Evolutionary conservation across 2,329 filamentous ascomycete genomes (phyloP), one percentile per base, ranked within the genome.

Genomic region (Apiospora rasikravindrae): DNA sequence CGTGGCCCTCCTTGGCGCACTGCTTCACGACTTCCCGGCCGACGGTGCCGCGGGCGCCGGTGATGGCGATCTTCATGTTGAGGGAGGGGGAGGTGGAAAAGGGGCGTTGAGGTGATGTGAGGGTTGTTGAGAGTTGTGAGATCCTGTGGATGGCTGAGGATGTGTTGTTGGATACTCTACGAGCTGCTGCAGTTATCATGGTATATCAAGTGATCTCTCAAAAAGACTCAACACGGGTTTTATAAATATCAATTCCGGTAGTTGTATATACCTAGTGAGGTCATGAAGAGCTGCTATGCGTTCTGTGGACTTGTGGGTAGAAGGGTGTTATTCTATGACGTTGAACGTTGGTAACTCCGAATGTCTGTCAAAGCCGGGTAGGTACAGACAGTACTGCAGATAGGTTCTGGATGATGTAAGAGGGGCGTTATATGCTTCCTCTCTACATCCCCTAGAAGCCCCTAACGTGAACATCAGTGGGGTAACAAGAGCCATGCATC

Each of bases 11-110:
- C 10, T 80, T 73, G 10, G 80, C 76, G 70, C 77, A 80, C 10
- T 78, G 71, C 73, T 80, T 78, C 66, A 82, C 80, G 26, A 78
- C 73, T 29, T 76, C 76, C 49, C 75, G 73, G 66, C 79, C 79
- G 69, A 81, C 79, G 33, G 75, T 79, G 76, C 81, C 78, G 78
- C 78, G 81, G 76, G 72, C 82, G 73, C 79, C 78, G 70, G 80
- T 85, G 78, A 78, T 84, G 73, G 83, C 84, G 79, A 79, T 83
- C 80, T 79, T 84, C 83, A 79, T 79, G 29, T 49, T 71, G 66
- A 29, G n/a, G 11, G 40, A 26, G 66, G 66, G 4, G 66, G 40
- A 4, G 66, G 66, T 33, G 40, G n/a, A 29, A 45, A 26, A n/a
- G 40, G 40, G n/a, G 66, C n/a, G 66, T 4, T 11, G n/a, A 2